Percentiles rank a stretch among this genome's conserved stretches.
phyloP scores from a whole-genome alignment of 2,329 filamentous ascomycete species.

The Periglandula ipomoeae region DNA sequence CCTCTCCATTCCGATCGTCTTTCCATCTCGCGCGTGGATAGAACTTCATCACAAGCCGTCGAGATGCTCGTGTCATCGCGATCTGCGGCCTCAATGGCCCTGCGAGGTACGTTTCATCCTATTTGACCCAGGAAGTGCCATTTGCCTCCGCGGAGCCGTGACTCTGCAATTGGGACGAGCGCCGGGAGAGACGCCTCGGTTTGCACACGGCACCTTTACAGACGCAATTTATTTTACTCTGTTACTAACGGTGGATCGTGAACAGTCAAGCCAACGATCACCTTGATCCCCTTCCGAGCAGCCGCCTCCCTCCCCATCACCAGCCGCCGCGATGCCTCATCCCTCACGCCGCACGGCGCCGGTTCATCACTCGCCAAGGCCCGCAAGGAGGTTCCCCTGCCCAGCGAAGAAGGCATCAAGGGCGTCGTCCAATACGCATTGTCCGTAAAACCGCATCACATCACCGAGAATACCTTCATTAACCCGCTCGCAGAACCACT shows the following conservation, averaged over 20 bases:
- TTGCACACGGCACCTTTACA: no score
- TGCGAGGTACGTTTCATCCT: conserved; percentile 34
- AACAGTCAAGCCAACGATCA: conserved; percentile 55
- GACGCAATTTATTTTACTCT: no score
- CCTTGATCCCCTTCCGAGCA: conserved; percentile 55
- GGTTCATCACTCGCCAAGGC: conserved; percentile 43
- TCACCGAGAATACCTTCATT: not conserved
- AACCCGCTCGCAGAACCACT: conserved; percentile 48
- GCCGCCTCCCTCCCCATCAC: conserved; percentile 57
- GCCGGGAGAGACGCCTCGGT: not conserved
- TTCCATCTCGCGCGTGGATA: not conserved
- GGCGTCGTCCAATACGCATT: conserved; percentile 76
- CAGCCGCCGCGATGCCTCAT: conserved; percentile 54
- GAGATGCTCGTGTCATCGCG: conserved; percentile 40
- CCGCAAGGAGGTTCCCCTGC: conserved; percentile 64
- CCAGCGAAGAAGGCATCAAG: conserved; percentile 73
- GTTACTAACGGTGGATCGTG: not conserved
- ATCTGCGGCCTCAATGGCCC: conserved; percentile 41
- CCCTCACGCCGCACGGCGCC: conserved; percentile 43
- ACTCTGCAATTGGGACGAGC: not conserved
- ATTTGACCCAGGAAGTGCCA: conserved; percentile 3
- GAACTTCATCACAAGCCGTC: conserved; percentile 1
- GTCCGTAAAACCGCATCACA: no score
- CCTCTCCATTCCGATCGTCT: not conserved
- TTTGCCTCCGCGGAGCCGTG: not conserved